phyloP scores from a whole-genome alignment of 129 eudicot species.

The Lactuca saligna region DNA sequence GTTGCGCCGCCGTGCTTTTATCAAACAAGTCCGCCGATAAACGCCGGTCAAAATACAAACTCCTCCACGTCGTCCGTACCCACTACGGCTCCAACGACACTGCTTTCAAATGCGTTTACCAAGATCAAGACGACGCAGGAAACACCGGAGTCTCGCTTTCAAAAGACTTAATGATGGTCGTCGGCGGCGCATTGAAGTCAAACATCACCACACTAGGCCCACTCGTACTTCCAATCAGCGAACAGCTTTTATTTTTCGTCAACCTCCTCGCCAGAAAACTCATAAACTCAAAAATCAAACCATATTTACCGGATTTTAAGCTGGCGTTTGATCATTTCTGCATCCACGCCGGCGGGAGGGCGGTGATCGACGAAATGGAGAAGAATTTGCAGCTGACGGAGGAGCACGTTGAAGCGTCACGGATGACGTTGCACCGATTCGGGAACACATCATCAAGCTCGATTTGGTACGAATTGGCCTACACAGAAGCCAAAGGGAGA shows the following conservation, averaged over 20 bases:
- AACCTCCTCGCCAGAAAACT: conserved; percentile 33
- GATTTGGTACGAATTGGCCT: conserved; percentile 64
- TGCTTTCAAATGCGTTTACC: conserved; percentile 49
- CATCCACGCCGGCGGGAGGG: conserved; percentile 68
- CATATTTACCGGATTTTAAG: conserved; percentile 55
- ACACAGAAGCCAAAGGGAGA: conserved; percentile 53
- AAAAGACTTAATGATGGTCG: conserved; percentile 52
- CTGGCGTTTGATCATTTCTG: conserved; percentile 60
- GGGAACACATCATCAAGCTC: conserved; percentile 72
- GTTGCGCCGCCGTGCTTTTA: conserved; percentile 49
- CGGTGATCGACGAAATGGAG: conserved; percentile 65
- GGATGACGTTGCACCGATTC: conserved; percentile 67
- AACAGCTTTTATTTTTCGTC: conserved; percentile 45
- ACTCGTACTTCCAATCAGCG: conserved; percentile 52
- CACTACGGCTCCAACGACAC: conserved; percentile 47
- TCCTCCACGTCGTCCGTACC: conserved; percentile 51
- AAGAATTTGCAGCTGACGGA: conserved; percentile 40
- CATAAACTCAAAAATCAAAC: conserved; percentile 27
- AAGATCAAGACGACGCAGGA: conserved; percentile 44
- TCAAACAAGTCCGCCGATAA: conserved; percentile 40
- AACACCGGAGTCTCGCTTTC: conserved; percentile 60
- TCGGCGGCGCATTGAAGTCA: conserved; percentile 43
- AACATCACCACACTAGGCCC: conserved; percentile 61
- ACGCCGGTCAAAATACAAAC: conserved; percentile 41
- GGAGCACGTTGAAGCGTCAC: conserved; percentile 54